phyloP scores from a whole-genome alignment of 2,329 filamentous ascomycete genomes.

The Fusarium equiseti region DNA sequence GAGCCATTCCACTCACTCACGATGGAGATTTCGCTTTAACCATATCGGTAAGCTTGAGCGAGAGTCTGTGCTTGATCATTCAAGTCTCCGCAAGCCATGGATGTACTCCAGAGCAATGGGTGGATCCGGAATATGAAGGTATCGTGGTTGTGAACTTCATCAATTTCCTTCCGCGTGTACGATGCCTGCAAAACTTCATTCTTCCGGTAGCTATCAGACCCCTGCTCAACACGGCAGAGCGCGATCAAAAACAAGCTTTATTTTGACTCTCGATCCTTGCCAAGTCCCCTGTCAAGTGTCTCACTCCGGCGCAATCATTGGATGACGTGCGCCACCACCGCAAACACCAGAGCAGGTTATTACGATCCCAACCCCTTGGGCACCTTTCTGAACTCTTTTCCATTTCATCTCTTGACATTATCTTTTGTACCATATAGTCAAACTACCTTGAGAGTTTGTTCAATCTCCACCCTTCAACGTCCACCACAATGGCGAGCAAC shows the following conservation, averaged over 20 bases:
- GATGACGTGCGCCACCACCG: constrained; percentile 29
- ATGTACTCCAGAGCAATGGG: not conserved
- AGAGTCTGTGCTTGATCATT: not conserved
- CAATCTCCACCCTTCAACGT: accelerated
- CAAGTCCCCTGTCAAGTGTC: constrained; percentile 30
- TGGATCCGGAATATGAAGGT: not conserved
- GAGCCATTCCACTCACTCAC: not conserved
- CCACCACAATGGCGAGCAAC: constrained; percentile 27
- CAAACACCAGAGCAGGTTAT: constrained; percentile 22
- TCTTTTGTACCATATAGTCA: not conserved
- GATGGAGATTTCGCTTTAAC: not conserved
- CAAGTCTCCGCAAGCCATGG: not conserved
- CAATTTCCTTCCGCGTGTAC: accelerated
- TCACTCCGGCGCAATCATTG: constrained; percentile 23
- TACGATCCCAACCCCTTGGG: not conserved
- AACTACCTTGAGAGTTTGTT: not conserved
- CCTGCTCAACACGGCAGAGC: constrained; percentile 8
- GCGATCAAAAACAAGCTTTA: constrained; percentile 31
- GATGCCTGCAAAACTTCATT: not conserved
- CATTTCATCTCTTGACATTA: not conserved
- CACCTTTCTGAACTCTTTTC: not conserved
- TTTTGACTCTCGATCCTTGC: constrained; percentile 33
- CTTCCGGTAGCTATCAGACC: not conserved
- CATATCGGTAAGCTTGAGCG: not conserved
- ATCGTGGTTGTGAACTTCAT: not conserved